phyloP scores from a whole-genome alignment of 306 rosid genomes.

The Vigna nakashimae region DNA sequence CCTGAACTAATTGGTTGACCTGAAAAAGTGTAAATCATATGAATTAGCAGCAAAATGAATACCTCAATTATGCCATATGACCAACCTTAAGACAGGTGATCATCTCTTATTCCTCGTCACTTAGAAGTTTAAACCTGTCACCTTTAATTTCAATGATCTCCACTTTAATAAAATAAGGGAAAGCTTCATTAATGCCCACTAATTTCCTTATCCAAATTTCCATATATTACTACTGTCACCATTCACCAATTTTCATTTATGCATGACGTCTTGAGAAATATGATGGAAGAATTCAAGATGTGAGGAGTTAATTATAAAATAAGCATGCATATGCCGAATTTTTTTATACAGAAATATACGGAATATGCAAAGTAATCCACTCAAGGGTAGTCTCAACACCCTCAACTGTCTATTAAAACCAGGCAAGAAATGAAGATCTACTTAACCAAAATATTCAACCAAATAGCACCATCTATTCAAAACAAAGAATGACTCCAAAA shows the following conservation, averaged over 20 bases:
- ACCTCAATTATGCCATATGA: background rate
- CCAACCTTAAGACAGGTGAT: background rate
- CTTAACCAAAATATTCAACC: background rate
- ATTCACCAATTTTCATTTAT: background rate
- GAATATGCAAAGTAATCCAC: background rate
- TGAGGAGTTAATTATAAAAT: background rate
- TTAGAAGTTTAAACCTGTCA: background rate
- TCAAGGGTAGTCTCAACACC: no score
- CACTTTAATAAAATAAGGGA: background rate
- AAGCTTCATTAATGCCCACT: constrained; percentile 5
- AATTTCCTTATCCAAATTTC: constrained; percentile 6
- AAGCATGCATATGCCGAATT: background rate
- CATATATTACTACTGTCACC: background rate
- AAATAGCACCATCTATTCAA: background rate
- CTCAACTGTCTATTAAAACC: no score
- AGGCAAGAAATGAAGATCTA: constrained; percentile 7
- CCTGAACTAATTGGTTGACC: constrained; percentile 89
- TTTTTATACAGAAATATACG: background rate
- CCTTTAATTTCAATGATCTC: background rate
- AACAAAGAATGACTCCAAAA: background rate
- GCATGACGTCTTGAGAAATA: background rate
- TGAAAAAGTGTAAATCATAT: constrained; percentile 42
- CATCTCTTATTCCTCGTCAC: background rate
- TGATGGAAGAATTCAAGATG: background rate
- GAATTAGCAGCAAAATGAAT: constrained; percentile 5